Evolutionary conservation across 2,329 filamentous ascomycete species (phyloP).

Genomic region (Colletotrichum nymphaeae): DNA sequence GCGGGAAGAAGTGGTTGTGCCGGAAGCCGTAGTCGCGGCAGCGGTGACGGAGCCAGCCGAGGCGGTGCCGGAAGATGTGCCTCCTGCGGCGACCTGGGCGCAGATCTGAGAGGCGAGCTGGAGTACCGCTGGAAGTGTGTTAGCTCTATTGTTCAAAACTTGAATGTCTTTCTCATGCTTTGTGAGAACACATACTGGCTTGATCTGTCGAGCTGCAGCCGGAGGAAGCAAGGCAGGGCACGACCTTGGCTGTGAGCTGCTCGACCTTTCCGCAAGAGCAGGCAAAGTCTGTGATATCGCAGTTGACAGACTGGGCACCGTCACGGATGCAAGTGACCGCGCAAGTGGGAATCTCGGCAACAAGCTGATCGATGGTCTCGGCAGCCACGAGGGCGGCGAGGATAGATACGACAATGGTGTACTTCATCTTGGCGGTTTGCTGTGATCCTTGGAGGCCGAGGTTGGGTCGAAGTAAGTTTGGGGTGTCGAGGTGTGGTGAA

Average conservation of each 20-base stretch:
- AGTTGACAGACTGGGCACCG: conserved; percentile 46
- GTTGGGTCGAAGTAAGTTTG: not conserved
- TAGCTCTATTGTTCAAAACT: not conserved
- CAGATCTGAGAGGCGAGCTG: conserved; percentile 42
- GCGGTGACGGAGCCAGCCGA: not conserved
- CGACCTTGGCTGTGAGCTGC: conserved; percentile 46
- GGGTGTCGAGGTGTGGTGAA: not conserved
- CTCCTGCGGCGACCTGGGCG: conserved; percentile 5
- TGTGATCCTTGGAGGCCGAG: not conserved
- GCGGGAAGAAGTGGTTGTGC: conserved; percentile 35
- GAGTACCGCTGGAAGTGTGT: conserved; percentile 37
- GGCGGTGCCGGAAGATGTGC: not conserved
- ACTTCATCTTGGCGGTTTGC: conserved; percentile 43
- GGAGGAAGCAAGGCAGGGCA: conserved; percentile 48
- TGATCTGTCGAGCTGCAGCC: conserved; percentile 50
- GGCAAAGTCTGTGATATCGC: conserved; percentile 45
- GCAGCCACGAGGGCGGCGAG: conserved; percentile 41
- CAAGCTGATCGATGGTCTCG: conserved; percentile 40
- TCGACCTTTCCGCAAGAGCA: conserved; percentile 53
- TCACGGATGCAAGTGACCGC: conserved; percentile 50
- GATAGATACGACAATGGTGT: conserved; percentile 41
- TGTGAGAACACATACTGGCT: conserved; percentile 43
- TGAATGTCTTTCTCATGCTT: no score
- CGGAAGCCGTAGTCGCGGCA: conserved; percentile 32
- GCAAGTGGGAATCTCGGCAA: conserved; percentile 50